Evolutionary conservation across 2,329 filamentous ascomycete species (phyloP).

Genomic region (Diaporthe helianthi): DNA sequence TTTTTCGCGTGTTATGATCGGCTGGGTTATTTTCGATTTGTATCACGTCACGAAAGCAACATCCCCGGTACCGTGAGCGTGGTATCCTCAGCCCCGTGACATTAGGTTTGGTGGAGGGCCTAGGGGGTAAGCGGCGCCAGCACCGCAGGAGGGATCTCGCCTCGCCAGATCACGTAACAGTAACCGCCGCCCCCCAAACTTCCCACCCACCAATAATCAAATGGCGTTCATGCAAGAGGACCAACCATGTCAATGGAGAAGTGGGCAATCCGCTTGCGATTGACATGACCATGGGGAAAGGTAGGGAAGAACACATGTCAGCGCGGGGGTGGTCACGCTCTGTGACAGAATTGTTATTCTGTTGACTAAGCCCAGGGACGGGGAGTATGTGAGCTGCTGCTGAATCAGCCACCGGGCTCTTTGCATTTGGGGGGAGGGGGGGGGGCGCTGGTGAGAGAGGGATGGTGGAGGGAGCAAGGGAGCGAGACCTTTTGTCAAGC

Average conservation of each 20-base stretch:
- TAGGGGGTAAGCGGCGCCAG: background rate
- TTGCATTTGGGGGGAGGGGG: background rate
- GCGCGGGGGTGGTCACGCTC: background rate
- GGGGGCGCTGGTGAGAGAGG: background rate
- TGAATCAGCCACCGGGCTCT: conserved; percentile 1
- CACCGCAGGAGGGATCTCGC: conserved; percentile 2
- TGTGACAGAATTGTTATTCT: background rate
- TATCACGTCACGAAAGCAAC: conserved; percentile 4
- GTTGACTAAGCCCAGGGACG: background rate
- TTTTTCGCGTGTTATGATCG: background rate
- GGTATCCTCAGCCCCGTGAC: background rate
- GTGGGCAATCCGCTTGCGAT: background rate
- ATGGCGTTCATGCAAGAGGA: conserved; percentile 12
- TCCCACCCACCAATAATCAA: background rate
- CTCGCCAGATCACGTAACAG: conserved; percentile 10
- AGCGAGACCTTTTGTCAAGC: too few species aligned
- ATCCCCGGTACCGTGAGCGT: background rate
- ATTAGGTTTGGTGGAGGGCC: background rate
- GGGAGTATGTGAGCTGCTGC: background rate
- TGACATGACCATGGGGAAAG: too few species aligned
- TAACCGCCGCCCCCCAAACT: too few species aligned
- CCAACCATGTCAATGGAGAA: background rate
- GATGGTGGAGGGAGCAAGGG: background rate
- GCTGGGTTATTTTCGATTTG: background rate
- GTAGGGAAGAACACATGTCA: background rate